Conservation (phyloP, 257 asterid genomes). For the Ilex asprella region DNA sequence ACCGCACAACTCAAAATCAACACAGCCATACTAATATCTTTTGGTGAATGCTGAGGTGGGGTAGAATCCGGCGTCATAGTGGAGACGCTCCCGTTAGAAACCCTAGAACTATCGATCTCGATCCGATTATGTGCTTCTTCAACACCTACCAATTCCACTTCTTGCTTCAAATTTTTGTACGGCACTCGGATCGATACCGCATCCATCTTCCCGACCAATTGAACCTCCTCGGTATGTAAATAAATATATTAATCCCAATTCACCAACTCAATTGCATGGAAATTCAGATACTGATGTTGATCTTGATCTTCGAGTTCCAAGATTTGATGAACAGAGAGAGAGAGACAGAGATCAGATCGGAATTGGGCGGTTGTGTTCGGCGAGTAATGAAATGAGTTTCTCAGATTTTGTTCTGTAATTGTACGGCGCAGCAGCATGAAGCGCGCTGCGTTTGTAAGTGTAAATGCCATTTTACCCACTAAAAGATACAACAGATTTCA, state of each 20-base stretch:
- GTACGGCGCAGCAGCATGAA: neutral
- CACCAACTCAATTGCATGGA: neutral
- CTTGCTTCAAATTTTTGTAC: slow-evolving; percentile 68
- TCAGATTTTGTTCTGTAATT: neutral
- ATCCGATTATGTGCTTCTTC: slow-evolving; percentile 36
- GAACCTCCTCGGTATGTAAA: neutral
- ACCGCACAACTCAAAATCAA: slow-evolving; percentile 84
- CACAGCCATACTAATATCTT: slow-evolving; percentile 44
- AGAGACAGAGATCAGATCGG: neutral
- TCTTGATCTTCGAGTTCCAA: neutral
- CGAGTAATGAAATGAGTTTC: too few relatives aligned
- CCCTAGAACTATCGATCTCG: neutral
- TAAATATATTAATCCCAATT: neutral
- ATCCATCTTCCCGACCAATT: slow-evolving; percentile 40
- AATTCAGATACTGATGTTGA: neutral
- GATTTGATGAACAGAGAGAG: neutral
- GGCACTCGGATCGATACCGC: slow-evolving; percentile 82
- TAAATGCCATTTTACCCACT: too few relatives aligned
- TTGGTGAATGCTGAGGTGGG: slow-evolving; percentile 25
- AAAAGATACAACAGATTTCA: too few relatives aligned
- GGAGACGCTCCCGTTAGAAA: slow-evolving; percentile 30
- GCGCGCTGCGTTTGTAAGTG: neutral
- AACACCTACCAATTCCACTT: slow-evolving; percentile 66
- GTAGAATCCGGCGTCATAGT: slow-evolving; percentile 19
- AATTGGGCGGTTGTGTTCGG: neutral